Evolutionary conservation across 306 rosid species (phyloP), one percentile per base, ranked within the genome.

Genomic region (Trifolium fragiferum): DNA sequence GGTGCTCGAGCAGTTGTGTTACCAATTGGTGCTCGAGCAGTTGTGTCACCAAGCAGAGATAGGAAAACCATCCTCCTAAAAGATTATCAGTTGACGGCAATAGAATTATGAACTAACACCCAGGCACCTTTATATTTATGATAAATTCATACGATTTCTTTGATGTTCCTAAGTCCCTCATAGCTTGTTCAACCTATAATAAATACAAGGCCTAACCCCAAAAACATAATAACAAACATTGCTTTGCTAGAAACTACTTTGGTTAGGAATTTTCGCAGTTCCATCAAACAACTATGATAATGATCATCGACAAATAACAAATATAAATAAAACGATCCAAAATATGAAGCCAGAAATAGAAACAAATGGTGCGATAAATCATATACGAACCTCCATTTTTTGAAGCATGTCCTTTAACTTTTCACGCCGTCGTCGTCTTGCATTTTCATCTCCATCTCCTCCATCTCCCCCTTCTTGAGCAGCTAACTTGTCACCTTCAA

Each of bases 361-460:
- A 78, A 72, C 18, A 58, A 65, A 43, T 66, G 67, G 46, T 30
- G 73, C 35, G 65, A 50, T 23, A 41, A 72, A 69, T 54, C 71
- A 74, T 57, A 76, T 70, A 40, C 33, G 70, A 63, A 92, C 96
- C 96, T 90, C 92, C 92, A 90, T 81, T 75, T 90, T 92, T 65
- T 90, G 94, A 74, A 92, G 93, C 94, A 92, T 87, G 83, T 92
- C 96, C 76, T 86, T 92, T 59, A 92, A 72, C 73, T 90, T 92
- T 74, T 92, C 98, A 71, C 91, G 98, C 7, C 96, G 83, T 8
- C 93, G 85, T 79, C 89, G 75, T 70, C 98, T 88, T 23, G 90
- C 98, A 74, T 92, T 92, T 46, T 89, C 96, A 71, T 92, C 98
- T 60, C 88, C 94, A 78, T 93, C 98, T 62, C 89, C 98, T 60